Evolutionary conservation across 768 basidiomycete species (phyloP).

Genomic region (Neoboletus subvelutipes): DNA sequence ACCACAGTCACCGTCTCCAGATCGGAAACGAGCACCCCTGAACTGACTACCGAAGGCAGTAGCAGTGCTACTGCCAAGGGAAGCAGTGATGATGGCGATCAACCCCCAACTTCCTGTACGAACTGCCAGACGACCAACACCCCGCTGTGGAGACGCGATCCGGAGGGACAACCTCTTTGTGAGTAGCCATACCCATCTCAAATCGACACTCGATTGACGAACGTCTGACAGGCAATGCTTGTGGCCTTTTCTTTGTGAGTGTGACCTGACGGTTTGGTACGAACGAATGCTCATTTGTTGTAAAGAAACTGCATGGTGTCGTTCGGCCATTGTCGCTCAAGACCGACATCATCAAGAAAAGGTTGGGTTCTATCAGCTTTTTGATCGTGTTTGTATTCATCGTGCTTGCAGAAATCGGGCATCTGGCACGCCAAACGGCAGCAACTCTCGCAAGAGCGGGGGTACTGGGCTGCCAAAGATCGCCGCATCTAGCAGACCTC

Average conservation of each 20-base stretch:
- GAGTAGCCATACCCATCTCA: slow-evolving; percentile 32
- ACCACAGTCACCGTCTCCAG: slow-evolving; percentile 35
- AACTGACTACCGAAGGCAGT: slow-evolving; percentile 40
- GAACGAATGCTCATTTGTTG: slow-evolving; percentile 11
- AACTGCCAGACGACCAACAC: slow-evolving; percentile 97
- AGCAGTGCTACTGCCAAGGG: slow-evolving; percentile 36
- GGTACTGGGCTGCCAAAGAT: slow-evolving; percentile 68
- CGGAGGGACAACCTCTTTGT: slow-evolving; percentile 91
- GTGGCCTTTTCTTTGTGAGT: slow-evolving; percentile 90
- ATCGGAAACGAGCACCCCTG: slow-evolving; percentile 69
- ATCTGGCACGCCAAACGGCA: slow-evolving; percentile 64
- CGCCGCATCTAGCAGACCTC: slow-evolving; percentile 70
- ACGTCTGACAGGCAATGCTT: slow-evolving; percentile 68
- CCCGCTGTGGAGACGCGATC: slow-evolving; percentile 89
- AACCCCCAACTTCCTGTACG: slow-evolving; percentile 80
- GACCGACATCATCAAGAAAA: slow-evolving; percentile 97
- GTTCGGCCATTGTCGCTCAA: slow-evolving; percentile 92
- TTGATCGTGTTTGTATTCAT: not conserved
- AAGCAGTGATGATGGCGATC: slow-evolving; percentile 64
- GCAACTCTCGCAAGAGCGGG: slow-evolving; percentile 57
- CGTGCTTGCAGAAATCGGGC: slow-evolving; percentile 65
- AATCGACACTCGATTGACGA: slow-evolving; percentile 18
- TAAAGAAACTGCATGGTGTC: slow-evolving; percentile 92
- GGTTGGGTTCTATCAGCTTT: slow-evolving; percentile 43
- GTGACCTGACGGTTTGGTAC: not conserved